Evolutionary conservation across 495 filamentous ascomycete species (phyloP), one percentile per base, ranked within the genome.

Genomic region (Sordaria brevicollis): DNA sequence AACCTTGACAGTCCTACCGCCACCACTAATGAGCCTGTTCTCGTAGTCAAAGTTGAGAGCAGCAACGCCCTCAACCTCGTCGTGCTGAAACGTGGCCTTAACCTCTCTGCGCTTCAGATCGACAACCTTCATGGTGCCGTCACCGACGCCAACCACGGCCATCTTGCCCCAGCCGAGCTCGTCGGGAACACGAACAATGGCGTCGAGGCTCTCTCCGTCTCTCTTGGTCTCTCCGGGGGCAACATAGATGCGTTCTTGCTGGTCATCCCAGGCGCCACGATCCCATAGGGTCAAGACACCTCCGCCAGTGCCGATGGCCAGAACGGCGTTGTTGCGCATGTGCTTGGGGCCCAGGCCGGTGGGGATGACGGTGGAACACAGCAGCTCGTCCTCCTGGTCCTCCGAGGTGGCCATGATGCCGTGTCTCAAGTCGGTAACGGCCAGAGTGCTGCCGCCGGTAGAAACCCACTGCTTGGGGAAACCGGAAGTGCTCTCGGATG

Each of bases 261-360:
- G 93, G 79, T 97, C 94, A 74, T 96, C 93, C 94, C 95, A 98
- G 1, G 89, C 86, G 1, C 94, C 95, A 72, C 88, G 90, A 75
- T 98, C 93, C 95, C 95, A 99, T 2, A 97, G 82, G 10, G 94
- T 96, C 71, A 97, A 74, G 5, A 96, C 86, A 17, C 95, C 95
- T 9, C 85, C 87, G 11, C 89, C 88, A 15, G 89, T 91, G 35
- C 95, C 95, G 2, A 96, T 89, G 1, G 93, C 79, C 2, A 96
- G 82, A 74, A 96, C 92, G 3, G 91, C 91, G 31, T 89, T 88
- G 67, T 90, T 88, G 21, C 87, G 83, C 39, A 87, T 86, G 3
- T 87, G 81, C 75, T 82, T 86, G 13, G 83, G 79, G 1, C 85
- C 83, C 72, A 88, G 79, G 36, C 94, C 83, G 2, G 89, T 87